Conservation (phyloP, 169 alveolate genomes). For the Babesia bovis region DNA sequence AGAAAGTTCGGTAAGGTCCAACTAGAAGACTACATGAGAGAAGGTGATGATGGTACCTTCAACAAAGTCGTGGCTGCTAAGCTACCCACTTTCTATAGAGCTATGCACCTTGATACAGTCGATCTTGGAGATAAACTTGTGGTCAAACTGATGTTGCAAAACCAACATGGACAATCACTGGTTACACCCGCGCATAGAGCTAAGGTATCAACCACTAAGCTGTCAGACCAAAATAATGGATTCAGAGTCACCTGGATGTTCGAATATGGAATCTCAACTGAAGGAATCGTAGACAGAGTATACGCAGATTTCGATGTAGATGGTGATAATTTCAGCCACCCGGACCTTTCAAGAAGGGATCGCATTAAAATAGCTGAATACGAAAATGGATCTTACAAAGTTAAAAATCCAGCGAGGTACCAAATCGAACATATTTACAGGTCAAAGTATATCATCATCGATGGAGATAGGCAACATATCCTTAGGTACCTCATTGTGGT, state of each 20-base stretch:
- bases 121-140: not conserved
- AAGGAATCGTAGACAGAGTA: not conserved
- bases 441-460: not conserved
- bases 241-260: constrained; percentile 7
- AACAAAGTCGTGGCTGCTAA: not conserved
- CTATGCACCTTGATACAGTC: constrained; percentile 12
- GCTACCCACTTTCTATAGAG: not conserved
- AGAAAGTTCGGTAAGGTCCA: not conserved
- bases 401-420: not conserved
- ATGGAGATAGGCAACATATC: constrained; percentile 5
- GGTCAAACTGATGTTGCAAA: constrained; percentile 20
- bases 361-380: constrained; percentile 1
- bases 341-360: not conserved
- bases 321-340: constrained; percentile 1
- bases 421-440: constrained; percentile 2
- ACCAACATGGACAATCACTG: constrained; percentile 6
- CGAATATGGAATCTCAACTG: constrained; percentile 1
- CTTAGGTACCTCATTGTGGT: constrained; percentile 4
- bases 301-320: constrained; percentile 1
- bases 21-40: constrained; percentile 1
- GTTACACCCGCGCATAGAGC: constrained; percentile 5
- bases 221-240: not conserved
- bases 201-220: not conserved
- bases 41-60: not conserved
- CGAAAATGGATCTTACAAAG: not conserved